Base-by-base conservation (phyloP, 768 basidiomycete genomes). In the Lentinula boryana region DNA sequence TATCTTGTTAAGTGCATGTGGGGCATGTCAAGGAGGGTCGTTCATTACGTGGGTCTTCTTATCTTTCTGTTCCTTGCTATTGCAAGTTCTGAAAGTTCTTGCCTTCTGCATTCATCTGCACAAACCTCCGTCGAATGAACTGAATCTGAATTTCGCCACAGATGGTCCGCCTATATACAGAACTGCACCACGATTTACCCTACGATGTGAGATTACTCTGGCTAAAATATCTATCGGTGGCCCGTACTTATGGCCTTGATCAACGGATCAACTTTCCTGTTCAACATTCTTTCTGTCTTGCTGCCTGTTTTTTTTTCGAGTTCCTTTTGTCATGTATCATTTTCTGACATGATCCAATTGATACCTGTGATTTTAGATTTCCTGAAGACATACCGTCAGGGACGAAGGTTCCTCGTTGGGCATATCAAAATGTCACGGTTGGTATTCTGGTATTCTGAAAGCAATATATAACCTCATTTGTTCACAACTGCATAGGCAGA, bases 401-500 rank as follows among this genome's bases (percentile, higher is more conserved):
- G 8, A 56, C 55, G 18, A 56, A 16, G 15, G 27, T 56, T 5
- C 55, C 55, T 23, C 36, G n/a, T 23, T 56, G 40, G 38, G 55
- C 55, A 16, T 56, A 27, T 56, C 55, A 56, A 10, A 56, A 51
- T 51, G 50, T 51, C 13, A 51, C 50, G n/a, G 50, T 51, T 15
- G 13, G 50, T 18, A 18, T 27, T 27, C 27, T 27, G 27, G 27
- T 2, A 27, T 27, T 27, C 27, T 27, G 27, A 27, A 27, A 27
- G 27, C 27, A 27, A 27, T 27, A 27, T 27, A 27, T 27, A 27
- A 27, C 27, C 27, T 27, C 27, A 27, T 27, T 27, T 27, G 27
- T 27, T 27, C 27, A 27, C 27, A 27, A 27, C 27, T 1, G n/a
- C 8, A 40, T 40, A 56, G 55, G 40, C 55, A 5, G 55, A 56